phyloP scores from a whole-genome alignment of 345 rosid species.

The Sisymbrium altissimum region DNA sequence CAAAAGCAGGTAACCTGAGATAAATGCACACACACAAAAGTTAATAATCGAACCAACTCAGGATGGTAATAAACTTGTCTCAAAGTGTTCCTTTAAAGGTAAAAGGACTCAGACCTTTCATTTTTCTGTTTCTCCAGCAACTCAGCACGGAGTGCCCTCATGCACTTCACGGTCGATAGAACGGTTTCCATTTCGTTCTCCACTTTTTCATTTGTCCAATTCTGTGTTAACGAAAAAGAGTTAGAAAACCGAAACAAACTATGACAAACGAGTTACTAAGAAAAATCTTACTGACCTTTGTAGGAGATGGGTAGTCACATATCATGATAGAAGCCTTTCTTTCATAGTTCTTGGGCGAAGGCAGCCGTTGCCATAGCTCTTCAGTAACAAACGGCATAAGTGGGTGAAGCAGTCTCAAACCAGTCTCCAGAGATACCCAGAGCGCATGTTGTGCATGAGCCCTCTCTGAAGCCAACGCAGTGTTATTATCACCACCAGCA shows the following conservation, averaged over 20 bases:
- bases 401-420: slow-evolving; percentile 91
- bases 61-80: not conserved
- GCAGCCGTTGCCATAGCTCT: slow-evolving; percentile 96
- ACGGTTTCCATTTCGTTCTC: slow-evolving; percentile 80
- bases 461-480: slow-evolving; percentile 57
- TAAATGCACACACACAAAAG: not conserved
- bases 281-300: slow-evolving; percentile 46
- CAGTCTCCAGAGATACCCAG: slow-evolving; percentile 82
- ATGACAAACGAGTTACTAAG: not conserved
- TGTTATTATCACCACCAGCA: slow-evolving; percentile 52
- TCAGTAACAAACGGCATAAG: slow-evolving; percentile 94
- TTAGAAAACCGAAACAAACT: not conserved
- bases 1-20: slow-evolving; percentile 81
- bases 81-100: not conserved
- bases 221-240: slow-evolving; percentile 35
- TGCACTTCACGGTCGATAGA: slow-evolving; percentile 59
- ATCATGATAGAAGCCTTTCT: slow-evolving; percentile 76
- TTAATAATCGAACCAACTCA: not conserved
- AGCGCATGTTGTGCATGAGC: slow-evolving; percentile 62
- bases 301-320: slow-evolving; percentile 65
- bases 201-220: slow-evolving; percentile 62
- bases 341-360: slow-evolving; percentile 39
- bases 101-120: slow-evolving; percentile 51
- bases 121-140: slow-evolving; percentile 70
- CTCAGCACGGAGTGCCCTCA: slow-evolving; percentile 74